Evolutionary conservation across 306 rosid species (phyloP), one percentile per base, ranked within the genome.

Genomic region (Begonia masoniana): DNA sequence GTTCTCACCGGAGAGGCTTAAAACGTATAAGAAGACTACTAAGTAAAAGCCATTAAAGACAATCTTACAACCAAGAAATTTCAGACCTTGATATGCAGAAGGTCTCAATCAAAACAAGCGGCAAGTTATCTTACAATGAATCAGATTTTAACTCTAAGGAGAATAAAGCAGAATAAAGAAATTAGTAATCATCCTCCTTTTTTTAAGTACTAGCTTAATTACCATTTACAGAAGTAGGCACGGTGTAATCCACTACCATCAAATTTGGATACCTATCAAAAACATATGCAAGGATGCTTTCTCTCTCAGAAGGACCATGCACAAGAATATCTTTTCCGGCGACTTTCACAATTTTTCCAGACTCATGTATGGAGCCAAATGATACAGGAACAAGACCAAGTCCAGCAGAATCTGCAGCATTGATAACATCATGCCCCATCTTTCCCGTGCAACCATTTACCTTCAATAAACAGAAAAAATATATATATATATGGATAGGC

Each of bases 161-260:
- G 39, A 31, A 31, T 31, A 31, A 31, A 31, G 9, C 39, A 31
- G 39, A 31, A 31, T 5, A 31, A 31, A 31, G 39, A 31, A 4
- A 7, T 31, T 31, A 31, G 39, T 31, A 31, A 31, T 31, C 24
- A 52, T 16, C 12, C 13, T 50, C 24, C 19, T 13, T 21, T 51
- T 47, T n/a, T 17, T 42, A 21, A 50, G 42, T 14, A 61, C 45
- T 13, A 50, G 47, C 51, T 51, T 31, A 57, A 41, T 66, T 73
- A 91, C 99, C 92, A 64, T 86, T 86, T 21, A 91, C 93, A 21
- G 99, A 88, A 74, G 75, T 52, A 3, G 99, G 99, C 57, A 78
- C 74, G 0, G 94, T 86, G 81, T 81, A 91, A 72, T 86, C 96
- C 54, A 91, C 85, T 57, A 83, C 79, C 58, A 91, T 83, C 81